These are phyloP conservation scores for Epithele typhae DNA, from an alignment of 768 basidiomycete genomes.

Conservation along the genomic window DNA sequence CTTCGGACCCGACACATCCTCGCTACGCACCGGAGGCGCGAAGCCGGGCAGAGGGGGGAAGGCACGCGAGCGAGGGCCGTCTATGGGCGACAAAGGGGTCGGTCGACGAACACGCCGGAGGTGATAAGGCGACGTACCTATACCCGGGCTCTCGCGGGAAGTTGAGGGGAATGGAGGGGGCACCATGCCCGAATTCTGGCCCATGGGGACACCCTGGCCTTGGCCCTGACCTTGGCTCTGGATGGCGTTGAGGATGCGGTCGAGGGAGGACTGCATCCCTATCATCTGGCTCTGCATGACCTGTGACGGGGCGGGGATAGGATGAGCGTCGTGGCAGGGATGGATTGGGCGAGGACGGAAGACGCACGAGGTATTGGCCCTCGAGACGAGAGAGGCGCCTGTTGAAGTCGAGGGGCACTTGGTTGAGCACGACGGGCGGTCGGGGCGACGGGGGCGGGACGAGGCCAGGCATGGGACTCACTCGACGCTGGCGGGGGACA, in stretches of 20 bases:
- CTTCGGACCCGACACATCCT: conserved; percentile 4
- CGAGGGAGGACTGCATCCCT: conserved; percentile 86
- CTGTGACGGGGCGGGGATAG: conserved; percentile 30
- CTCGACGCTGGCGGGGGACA: conserved; percentile 70
- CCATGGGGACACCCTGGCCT: conserved; percentile 3
- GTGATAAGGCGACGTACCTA: conserved; percentile 4
- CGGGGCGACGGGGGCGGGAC: conserved; percentile 20
- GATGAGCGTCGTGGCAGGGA: no score
- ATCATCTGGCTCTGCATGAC: conserved; percentile 95
- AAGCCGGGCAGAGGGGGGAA: conserved; percentile 92
- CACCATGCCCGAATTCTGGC: no score
- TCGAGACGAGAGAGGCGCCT: conserved; percentile 83
- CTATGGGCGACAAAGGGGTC: background rate
- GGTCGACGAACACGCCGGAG: background rate
- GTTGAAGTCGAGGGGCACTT: conserved; percentile 16
- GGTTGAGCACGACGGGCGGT: conserved; percentile 7
- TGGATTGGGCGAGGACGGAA: background rate
- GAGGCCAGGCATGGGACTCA: conserved; percentile 33
- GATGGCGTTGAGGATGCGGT: conserved; percentile 72
- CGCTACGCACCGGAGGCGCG: conserved; percentile 70
- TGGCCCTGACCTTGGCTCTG: conserved; percentile 37
- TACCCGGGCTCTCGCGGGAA: conserved; percentile 12
- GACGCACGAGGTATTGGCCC: conserved; percentile 76
- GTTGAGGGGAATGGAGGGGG: conserved; percentile 23
- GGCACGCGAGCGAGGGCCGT: conserved; percentile 28